These are phyloP conservation scores for Trifolium pratense DNA, from an alignment of 306 rosid genomes.

Conservation along the genomic window DNA sequence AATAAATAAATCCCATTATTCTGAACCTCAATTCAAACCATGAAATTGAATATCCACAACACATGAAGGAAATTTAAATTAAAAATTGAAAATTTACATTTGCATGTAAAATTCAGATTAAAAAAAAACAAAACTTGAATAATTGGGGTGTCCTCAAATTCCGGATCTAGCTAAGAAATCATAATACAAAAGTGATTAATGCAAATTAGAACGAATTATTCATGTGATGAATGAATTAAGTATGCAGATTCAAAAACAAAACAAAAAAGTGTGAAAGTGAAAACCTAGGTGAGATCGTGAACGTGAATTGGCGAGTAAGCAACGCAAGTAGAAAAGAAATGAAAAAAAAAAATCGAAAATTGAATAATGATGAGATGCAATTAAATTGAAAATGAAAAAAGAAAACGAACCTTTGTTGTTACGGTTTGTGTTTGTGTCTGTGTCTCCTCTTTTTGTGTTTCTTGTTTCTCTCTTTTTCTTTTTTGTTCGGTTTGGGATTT, in stretches of 20 bases:
- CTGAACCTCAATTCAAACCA: slow-evolving; percentile 29
- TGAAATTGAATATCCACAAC: slow-evolving; percentile 3
- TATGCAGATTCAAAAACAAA: slow-evolving; percentile 21
- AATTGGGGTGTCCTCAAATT: slow-evolving; percentile 20
- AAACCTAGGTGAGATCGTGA: slow-evolving; percentile 44
- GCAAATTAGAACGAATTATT: neutral
- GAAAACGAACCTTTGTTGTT: slow-evolving; percentile 45
- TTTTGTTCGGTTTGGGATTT: neutral
- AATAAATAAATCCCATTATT: too few relatives aligned
- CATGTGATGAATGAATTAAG: neutral
- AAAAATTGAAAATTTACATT: slow-evolving; percentile 8
- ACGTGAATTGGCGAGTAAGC: slow-evolving; percentile 6
- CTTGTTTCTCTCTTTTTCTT: slow-evolving; percentile 22
- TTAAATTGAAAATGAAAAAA: neutral
- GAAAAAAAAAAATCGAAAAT: neutral
- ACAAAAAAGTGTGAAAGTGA: slow-evolving; percentile 6
- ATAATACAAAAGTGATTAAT: neutral
- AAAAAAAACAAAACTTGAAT: slow-evolving; percentile 11
- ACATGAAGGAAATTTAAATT: slow-evolving; percentile 17
- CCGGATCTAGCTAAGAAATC: slow-evolving; percentile 35
- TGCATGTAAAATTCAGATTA: slow-evolving; percentile 34
- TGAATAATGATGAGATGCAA: slow-evolving; percentile 10
- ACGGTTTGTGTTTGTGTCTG: slow-evolving; percentile 37
- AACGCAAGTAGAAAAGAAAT: neutral
- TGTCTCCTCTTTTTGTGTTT: slow-evolving; percentile 46